Evolutionary conservation across 2,329 filamentous ascomycete genomes (phyloP), one percentile per base, ranked within the genome.

Genomic region (Hymenoscyphus albidus): DNA sequence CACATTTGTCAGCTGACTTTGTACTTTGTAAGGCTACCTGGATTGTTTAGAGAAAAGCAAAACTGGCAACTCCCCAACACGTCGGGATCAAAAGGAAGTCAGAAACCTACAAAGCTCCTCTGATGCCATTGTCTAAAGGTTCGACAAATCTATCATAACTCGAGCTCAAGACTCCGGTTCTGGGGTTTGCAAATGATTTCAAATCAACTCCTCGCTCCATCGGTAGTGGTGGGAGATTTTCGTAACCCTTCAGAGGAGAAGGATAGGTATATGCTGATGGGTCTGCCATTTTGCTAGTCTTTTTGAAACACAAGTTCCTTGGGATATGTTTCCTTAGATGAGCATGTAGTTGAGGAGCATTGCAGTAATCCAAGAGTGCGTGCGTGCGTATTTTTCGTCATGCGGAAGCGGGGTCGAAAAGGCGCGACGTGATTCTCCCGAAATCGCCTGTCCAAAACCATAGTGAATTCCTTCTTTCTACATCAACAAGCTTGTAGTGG

Each of bases 111-210:
- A 97, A 97, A 12, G 88, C 93, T 44, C 90, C 91, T 5, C 86
- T 82, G 1, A 74, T 76, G 2, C 83, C 86, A 64, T 89, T 90
- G 56, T 86, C 81, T 39, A 96, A 79, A 0, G 92, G 90, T 2
- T 84, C 81, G 0, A 83, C 77, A 71, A 97, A 97, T 42, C 79
- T 77, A 16, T 85, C 81, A 73, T 96, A 96, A 14, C 90, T 85
- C 61, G 82, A 78, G 74, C 90, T 94, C 59, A 84, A 79, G 3
- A 81, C 76, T 0, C 82, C 83, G 0, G 85, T 80, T 39, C 84
- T 80, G 0, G 85, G 85, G 71, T 96, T 96, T 62, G 84, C 80
- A 70, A 85, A 85, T 59, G 89, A 92, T 78, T 96, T 96, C 58
- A 91, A 91, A 75, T 97, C 91, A 44, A 84, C 85, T 58, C 82